Conservation (phyloP, 768 basidiomycete genomes). For the Suillus paluster region DNA sequence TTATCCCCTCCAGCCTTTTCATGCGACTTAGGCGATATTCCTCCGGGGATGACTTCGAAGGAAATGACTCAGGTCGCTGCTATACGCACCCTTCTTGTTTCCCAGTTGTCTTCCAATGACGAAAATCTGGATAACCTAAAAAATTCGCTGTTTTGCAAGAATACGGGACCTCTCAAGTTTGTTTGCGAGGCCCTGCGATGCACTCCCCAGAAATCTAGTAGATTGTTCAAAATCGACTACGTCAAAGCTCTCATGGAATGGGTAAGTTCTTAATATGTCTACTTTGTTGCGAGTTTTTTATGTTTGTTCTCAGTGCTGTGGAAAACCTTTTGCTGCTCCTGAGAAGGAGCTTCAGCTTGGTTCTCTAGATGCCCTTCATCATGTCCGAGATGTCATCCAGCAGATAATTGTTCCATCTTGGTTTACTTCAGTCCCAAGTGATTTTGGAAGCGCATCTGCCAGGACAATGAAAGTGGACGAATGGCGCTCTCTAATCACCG, state of each 20-base stretch:
- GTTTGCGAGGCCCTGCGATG: conserved; percentile 3
- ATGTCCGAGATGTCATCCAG: conserved; percentile 2
- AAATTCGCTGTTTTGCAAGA: conserved; percentile 11
- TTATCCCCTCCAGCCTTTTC: conserved; percentile 5
- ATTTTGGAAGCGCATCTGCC: conserved; percentile 27
- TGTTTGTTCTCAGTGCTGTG: background rate
- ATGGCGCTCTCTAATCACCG: conserved; percentile 34
- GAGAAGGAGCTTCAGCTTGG: background rate
- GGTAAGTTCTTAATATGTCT: conserved; percentile 7
- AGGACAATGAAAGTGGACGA: conserved; percentile 43
- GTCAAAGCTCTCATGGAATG: conserved; percentile 13
- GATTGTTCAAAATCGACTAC: conserved; percentile 11
- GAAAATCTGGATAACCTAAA: conserved; percentile 7
- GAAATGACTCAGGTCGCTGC: conserved; percentile 10
- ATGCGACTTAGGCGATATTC: background rate
- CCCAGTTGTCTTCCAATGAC: background rate
- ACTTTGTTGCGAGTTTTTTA: background rate
- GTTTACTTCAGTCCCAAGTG: conserved; percentile 17
- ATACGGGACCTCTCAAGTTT: conserved; percentile 4
- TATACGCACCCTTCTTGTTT: conserved; percentile 11
- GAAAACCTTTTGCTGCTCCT: conserved; percentile 5
- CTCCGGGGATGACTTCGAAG: background rate
- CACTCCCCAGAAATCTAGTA: conserved; percentile 3
- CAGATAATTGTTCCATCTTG: conserved; percentile 16
- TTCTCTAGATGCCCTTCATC: background rate